phyloP scores from a whole-genome alignment of 2,329 filamentous ascomycete species.

The Bertia moriformis region DNA sequence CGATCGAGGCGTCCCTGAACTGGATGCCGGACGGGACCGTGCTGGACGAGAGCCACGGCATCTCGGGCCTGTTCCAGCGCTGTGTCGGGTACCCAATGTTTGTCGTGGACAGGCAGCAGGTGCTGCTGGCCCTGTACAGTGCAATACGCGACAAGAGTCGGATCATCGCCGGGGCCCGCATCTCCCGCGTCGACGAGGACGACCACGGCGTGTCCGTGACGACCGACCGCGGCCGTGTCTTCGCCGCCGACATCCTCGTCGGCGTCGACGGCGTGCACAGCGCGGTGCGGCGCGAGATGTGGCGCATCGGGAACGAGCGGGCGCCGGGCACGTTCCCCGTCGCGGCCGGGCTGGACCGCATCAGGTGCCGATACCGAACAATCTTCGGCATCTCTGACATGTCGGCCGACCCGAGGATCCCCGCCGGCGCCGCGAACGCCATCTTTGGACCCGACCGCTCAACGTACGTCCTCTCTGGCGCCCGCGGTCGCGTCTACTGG shows the following conservation, averaged over 20 bases:
- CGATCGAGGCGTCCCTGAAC: no score
- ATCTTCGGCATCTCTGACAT: no score
- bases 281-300: constrained; percentile 15
- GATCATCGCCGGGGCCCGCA: constrained; percentile 12
- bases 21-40: no score
- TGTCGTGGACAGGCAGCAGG: constrained; percentile 19
- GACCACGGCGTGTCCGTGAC: constrained; percentile 13
- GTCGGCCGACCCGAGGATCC: no score
- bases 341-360: no score
- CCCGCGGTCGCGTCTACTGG: constrained; percentile 3
- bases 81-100: constrained; percentile 13
- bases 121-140: constrained; percentile 17
- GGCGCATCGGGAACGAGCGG: constrained; percentile 1
- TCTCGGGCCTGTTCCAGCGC: no score
- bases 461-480: no score
- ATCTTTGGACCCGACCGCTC: no score
- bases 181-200: constrained; percentile 11
- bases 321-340: background rate
- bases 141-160: constrained; percentile 16
- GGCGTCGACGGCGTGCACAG: constrained; percentile 26
- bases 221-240: constrained; percentile 13
- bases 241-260: constrained; percentile 17
- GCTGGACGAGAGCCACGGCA: no score
- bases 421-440: no score
- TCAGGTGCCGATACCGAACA: no score